A percentile compares a stretch with the other conserved stretches of the same genome.
Conservation (phyloP, 257 asterid genomes). For the Petunia axillaris region DNA sequence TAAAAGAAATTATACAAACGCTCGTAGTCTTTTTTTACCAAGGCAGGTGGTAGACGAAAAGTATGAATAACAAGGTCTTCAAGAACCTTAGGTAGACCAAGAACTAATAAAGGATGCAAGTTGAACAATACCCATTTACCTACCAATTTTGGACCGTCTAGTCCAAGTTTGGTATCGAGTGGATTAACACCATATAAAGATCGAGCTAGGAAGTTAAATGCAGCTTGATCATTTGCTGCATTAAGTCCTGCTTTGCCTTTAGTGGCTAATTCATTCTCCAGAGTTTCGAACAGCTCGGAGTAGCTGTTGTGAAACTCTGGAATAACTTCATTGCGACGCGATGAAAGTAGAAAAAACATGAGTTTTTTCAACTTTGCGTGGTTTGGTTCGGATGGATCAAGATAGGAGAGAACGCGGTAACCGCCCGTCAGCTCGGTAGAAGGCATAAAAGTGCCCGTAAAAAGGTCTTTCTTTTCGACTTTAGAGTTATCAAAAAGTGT, state of each 20-base stretch:
- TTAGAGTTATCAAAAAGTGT: conserved; percentile 63
- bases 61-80: conserved; percentile 71
- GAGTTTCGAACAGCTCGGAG: conserved; percentile 43
- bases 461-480: conserved; percentile 80
- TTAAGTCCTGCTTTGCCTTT: conserved; percentile 61
- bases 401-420: conserved; percentile 66
- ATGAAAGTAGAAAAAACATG: conserved; percentile 57
- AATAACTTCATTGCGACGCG: conserved; percentile 61
- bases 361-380: conserved; percentile 69
- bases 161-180: conserved; percentile 50
- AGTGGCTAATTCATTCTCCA: conserved; percentile 54
- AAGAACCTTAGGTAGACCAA: conserved; percentile 57
- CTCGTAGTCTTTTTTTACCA: conserved; percentile 64
- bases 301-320: conserved; percentile 68
- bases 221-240: conserved; percentile 65
- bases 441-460: conserved; percentile 87
- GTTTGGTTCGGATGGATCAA: conserved; percentile 84
- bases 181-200: conserved; percentile 66
- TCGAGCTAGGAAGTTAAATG: conserved; percentile 68
- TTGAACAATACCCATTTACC: conserved; percentile 73
- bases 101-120: conserved; percentile 60
- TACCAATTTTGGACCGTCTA: conserved; percentile 67
- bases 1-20: conserved; percentile 63
- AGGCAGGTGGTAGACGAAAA: conserved; percentile 57
- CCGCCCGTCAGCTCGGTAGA: conserved; percentile 83